A percentile compares a stretch with the other conserved stretches of the same genome.
Conservation (phyloP, 1,284 basidiomycete species). For the Singerocomus inundabilis region DNA sequence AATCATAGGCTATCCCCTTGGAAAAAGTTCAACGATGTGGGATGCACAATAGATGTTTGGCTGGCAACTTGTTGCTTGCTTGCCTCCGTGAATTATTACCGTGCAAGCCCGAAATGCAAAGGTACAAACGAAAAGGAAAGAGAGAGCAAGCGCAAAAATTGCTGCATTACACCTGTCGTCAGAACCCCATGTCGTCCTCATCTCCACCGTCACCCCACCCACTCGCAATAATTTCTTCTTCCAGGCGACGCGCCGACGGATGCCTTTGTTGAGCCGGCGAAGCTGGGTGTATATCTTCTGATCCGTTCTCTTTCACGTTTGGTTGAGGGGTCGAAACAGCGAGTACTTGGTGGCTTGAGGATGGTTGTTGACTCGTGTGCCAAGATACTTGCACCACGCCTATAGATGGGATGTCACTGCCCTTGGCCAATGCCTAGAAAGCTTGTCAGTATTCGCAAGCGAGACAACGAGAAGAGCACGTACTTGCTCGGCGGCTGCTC, state of each 20-base stretch:
- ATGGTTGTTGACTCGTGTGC: conserved; percentile 45
- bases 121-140: conserved; percentile 16
- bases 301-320: conserved; percentile 13
- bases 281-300: conserved; percentile 8
- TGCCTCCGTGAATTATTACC: conserved; percentile 11
- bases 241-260: conserved; percentile 36
- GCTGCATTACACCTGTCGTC: conserved; percentile 6
- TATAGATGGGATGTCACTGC: conserved; percentile 57
- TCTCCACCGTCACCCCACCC: conserved; percentile 64
- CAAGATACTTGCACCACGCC: conserved; percentile 67
- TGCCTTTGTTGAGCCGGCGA: conserved; percentile 16
- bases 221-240: conserved; percentile 56
- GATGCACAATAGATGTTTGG: conserved; percentile 4
- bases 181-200: conserved; percentile 61
- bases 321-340: conserved; percentile 18
- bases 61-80: conserved; percentile 13
- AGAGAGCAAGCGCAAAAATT: conserved; percentile 1
- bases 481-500: conserved; percentile 75
- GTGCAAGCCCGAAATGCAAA: conserved; percentile 10
- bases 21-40: not conserved
- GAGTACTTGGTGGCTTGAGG: conserved; percentile 18
- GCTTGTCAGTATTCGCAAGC: conserved; percentile 8
- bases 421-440: conserved; percentile 64
- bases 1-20: not conserved
- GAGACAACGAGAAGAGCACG: conserved; percentile 9